These are phyloP conservation scores for Podila horticola DNA, from an alignment of 192 early-diverging fungal genomes.

Conservation along the genomic window DNA sequence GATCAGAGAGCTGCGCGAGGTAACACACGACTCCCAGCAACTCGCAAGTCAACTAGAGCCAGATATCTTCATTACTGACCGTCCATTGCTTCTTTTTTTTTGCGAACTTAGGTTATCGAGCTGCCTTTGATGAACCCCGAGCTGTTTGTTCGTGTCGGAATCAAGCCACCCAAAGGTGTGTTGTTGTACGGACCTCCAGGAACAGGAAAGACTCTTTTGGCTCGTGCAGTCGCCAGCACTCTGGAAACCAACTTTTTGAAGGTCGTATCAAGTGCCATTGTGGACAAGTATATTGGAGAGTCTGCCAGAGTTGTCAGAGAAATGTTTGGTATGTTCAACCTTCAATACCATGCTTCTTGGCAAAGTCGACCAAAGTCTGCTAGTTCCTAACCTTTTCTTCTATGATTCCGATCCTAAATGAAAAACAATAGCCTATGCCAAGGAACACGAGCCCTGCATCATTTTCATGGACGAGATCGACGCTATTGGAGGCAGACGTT, in stretches of 20 bases:
- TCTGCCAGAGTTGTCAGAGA: conserved; percentile 96
- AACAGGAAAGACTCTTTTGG: conserved; percentile 97
- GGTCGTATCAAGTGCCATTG: conserved; percentile 98
- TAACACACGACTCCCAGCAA: conserved; percentile 19
- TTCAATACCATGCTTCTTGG: background rate
- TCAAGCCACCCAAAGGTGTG: conserved; percentile 99
- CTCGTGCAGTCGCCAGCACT: conserved; percentile 96
- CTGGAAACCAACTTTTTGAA: conserved; percentile 99
- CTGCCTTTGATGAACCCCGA: conserved; percentile 99
- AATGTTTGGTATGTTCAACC: conserved; percentile 90
- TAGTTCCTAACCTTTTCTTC: background rate
- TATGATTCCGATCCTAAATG: background rate
- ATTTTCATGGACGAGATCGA: conserved; percentile 99
- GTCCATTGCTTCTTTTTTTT: background rate
- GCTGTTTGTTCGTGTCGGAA: conserved; percentile 96
- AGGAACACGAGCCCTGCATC: conserved; percentile 99
- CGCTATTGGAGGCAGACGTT: conserved; percentile 98
- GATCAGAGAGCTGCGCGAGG: conserved; percentile 97
- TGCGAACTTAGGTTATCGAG: conserved; percentile 83
- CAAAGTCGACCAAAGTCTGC: background rate
- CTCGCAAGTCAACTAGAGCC: too few species aligned
- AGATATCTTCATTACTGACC: background rate
- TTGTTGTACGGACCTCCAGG: conserved; percentile 96
- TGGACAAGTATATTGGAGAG: conserved; percentile 99
- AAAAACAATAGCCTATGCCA: conserved; percentile 80